Base-by-base conservation (phyloP, 2,329 filamentous ascomycete species). In the Ramularia endophylla region DNA sequence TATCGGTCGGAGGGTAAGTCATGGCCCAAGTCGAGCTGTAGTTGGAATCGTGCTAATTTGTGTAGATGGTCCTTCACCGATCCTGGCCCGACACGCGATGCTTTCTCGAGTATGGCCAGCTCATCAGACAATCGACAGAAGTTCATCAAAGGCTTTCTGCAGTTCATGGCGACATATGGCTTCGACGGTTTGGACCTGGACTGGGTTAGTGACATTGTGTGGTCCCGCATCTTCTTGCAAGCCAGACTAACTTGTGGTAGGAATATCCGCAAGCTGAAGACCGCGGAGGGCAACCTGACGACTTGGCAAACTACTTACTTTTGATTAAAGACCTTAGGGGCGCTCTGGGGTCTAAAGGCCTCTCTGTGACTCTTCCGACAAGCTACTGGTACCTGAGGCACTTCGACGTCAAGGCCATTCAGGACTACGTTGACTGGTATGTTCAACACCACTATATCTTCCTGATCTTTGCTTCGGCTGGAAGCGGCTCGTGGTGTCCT, bases 1-100 rank as follows among this genome's bases (percentile, higher is more conserved):
- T 72, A 11, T 58, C 64, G 1, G 43, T 72, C 3, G 68, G 68
- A 4, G 69, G 69, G n/a, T n/a, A n/a, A n/a, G n/a, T n/a, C n/a
- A n/a, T n/a, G n/a, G n/a, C n/a, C n/a, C n/a, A n/a, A n/a, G n/a
- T n/a, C n/a, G n/a, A n/a, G n/a, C n/a, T n/a, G n/a, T n/a, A n/a
- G n/a, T n/a, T n/a, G n/a, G n/a, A n/a, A n/a, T n/a, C n/a, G n/a
- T n/a, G n/a, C n/a, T n/a, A n/a, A n/a, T n/a, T n/a, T n/a, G n/a
- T n/a, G n/a, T n/a, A 43, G 48, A 5, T 50, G 45, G 42, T 31
- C 27, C 7, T 46, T 46, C 30, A 46, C 38, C 16, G 43, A 49
- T 18, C 45, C 45, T 5, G 46, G 46, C 11, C 31, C 43, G 1
- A 49, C 46, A 2, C 19, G 16, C n/a, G 35, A 11, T 1, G 37